Evolutionary conservation across 2,329 filamentous ascomycete species (phyloP), one percentile per base, ranked within the genome.

Genomic region (Penicillium sp.): DNA sequence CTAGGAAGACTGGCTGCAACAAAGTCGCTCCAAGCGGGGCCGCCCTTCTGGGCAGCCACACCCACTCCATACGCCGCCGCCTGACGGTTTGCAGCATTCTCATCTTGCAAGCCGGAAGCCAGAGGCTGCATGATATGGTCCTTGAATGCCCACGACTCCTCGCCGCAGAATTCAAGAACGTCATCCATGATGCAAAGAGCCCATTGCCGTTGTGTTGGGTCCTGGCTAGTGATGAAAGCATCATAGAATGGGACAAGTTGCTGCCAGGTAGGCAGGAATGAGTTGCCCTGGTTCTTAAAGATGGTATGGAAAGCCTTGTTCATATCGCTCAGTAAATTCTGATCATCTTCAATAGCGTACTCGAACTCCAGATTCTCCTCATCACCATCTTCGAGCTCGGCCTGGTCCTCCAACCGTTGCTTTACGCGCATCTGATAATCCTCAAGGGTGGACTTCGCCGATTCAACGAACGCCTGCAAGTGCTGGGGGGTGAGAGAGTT

Each of bases 301-400:
- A 99, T 91, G 57, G 91, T 93, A 76, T 99, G 94, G 83, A 96
- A 99, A 0, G 94, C 93, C 80, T 99, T 99, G 84, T 99, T 99
- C 94, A 99, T 99, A 70, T 99, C 94, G 1, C 92, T 96, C 40
- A 99, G 82, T 16, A 99, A 81, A 19, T 91, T 96, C 75, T 97
- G 93, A 70, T 99, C 94, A 64, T 99, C 94, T 73, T 99, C 94
- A 44, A 99, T 92, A 11, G 93, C 94, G 65, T 95, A 88, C 30
- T 95, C 81, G 41, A 87, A 84, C 48, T 97, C 93, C 64, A 97
- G 89, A 14, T 87, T 87, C 56, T 94, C 87, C 67, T 97, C 92
- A 61, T 97, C 93, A 14, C 88, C 92, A 54, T 97, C 93, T 49
- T 95, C 91, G 2, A 86, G 85, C 19, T 93, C 89, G 43, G 85